phyloP scores from a whole-genome alignment of 768 basidiomycete species.

The Trametes cinnabarina region DNA sequence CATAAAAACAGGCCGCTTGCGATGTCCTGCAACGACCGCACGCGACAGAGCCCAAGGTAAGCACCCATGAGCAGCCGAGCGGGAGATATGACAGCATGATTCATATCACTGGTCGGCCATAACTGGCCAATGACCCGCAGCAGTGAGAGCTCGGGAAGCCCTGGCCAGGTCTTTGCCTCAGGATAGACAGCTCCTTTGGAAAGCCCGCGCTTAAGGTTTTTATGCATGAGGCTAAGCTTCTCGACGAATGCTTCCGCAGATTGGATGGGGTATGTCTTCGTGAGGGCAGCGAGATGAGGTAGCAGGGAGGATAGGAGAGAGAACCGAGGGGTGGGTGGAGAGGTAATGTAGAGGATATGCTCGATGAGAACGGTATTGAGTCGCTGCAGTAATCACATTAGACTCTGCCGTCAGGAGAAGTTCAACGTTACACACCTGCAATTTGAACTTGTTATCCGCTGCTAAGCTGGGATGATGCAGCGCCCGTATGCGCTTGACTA shows the following conservation, averaged over 20 bases:
- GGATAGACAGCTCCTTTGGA: slow-evolving; percentile 58
- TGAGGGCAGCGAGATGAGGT: slow-evolving; percentile 77
- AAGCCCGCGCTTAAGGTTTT: slow-evolving; percentile 79
- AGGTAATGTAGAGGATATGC: slow-evolving; percentile 75
- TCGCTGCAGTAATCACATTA: slow-evolving; percentile 41
- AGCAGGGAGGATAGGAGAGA: slow-evolving; percentile 61
- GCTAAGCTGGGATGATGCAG: slow-evolving; percentile 92
- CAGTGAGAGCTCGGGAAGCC: slow-evolving; percentile 74
- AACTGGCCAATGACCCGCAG: slow-evolving; percentile 75
- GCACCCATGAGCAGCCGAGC: slow-evolving; percentile 86
- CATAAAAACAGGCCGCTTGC: slow-evolving; percentile 87
- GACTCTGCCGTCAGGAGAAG: not conserved
- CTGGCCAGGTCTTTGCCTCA: slow-evolving; percentile 85
- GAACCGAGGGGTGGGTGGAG: slow-evolving; percentile 60
- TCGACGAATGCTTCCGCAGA: slow-evolving; percentile 75
- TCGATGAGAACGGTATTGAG: slow-evolving; percentile 81
- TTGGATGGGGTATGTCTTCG: slow-evolving; percentile 76
- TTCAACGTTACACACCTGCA: slow-evolving; percentile 61
- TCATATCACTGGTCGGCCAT: slow-evolving; percentile 95
- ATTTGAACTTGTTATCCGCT: slow-evolving; percentile 86
- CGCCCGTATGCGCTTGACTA: slow-evolving; percentile 87
- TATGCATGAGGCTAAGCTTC: slow-evolving; percentile 89
- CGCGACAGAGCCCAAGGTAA: slow-evolving; percentile 81
- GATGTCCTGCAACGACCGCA: slow-evolving; percentile 73
- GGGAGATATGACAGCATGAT: slow-evolving; percentile 85